phyloP scores from a whole-genome alignment of 495 filamentous ascomycete genomes.

The Hamigera avellanea region DNA sequence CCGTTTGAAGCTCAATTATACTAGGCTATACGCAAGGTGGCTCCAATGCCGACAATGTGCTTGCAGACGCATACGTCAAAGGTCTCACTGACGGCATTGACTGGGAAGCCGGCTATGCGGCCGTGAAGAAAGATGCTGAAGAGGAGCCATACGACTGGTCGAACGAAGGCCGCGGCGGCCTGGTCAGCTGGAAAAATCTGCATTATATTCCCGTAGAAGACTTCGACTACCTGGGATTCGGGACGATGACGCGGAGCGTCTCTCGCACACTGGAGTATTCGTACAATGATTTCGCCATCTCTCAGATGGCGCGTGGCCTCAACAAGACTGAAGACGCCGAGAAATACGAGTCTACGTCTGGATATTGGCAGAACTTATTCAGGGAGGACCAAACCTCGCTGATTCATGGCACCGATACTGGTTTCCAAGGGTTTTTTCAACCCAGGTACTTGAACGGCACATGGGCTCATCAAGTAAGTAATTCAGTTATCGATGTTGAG shows the following conservation, averaged over 20 bases:
- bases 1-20: neutral
- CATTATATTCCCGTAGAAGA: slow-evolving; percentile 60
- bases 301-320: slow-evolving; percentile 41
- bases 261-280: slow-evolving; percentile 63
- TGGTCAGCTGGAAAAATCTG: slow-evolving; percentile 55
- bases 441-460: slow-evolving; percentile 47
- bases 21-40: slow-evolving; percentile 53
- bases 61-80: slow-evolving; percentile 68
- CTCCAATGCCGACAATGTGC: slow-evolving; percentile 63
- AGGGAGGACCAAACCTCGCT: slow-evolving; percentile 40
- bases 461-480: slow-evolving; percentile 42
- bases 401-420: slow-evolving; percentile 27
- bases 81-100: slow-evolving; percentile 49
- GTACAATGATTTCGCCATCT: slow-evolving; percentile 57
- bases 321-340: slow-evolving; percentile 41
- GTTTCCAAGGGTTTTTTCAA: slow-evolving; percentile 57
- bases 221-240: slow-evolving; percentile 61
- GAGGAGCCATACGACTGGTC: slow-evolving; percentile 54
- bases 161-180: slow-evolving; percentile 62
- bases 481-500: no score
- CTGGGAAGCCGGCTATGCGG: slow-evolving; percentile 56
- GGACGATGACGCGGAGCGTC: slow-evolving; percentile 58
- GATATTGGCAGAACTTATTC: slow-evolving; percentile 63
- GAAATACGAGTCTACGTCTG: slow-evolving; percentile 49
- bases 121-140: slow-evolving; percentile 61